Conservation (phyloP, 345 rosid species). For the Durio zibethinus region DNA sequence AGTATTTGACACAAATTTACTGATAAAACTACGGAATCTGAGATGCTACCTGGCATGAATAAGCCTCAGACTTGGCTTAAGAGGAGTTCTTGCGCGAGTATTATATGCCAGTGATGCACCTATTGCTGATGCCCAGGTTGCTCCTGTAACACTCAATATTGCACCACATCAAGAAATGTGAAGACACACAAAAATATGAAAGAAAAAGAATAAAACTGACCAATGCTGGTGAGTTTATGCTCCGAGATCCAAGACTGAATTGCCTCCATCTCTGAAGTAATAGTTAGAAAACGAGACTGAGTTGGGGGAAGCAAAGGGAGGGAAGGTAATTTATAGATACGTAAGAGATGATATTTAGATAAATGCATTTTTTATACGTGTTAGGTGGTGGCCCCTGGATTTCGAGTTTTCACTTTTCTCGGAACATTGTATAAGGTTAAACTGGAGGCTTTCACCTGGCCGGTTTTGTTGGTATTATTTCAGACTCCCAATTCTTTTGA, state of each 20-base stretch:
- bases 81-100: conserved; percentile 42
- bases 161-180: background rate
- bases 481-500: background rate
- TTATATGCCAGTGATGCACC: conserved; percentile 61
- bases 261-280: conserved; percentile 40
- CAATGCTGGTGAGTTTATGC: conserved; percentile 64
- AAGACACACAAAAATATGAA: background rate
- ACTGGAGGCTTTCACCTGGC: conserved; percentile 31
- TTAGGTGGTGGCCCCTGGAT: conserved; percentile 34
- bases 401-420: conserved; percentile 22
- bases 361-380: conserved; percentile 2
- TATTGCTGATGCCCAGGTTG: conserved; percentile 57
- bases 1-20: background rate
- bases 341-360: background rate
- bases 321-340: conserved; percentile 24
- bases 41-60: conserved; percentile 59
- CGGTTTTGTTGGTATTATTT: conserved; percentile 8
- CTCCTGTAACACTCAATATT: conserved; percentile 34
- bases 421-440: conserved; percentile 33
- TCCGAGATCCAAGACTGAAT: conserved; percentile 63
- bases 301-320: background rate
- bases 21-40: background rate
- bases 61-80: conserved; percentile 67
- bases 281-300: background rate
- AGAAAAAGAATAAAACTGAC: conserved; percentile 18